A percentile compares a stretch with the other conserved stretches of the same genome.
These are phyloP conservation scores for Penicillium sp. DNA, from an alignment of 2,329 filamentous ascomycete species.

Conservation along the genomic window DNA sequence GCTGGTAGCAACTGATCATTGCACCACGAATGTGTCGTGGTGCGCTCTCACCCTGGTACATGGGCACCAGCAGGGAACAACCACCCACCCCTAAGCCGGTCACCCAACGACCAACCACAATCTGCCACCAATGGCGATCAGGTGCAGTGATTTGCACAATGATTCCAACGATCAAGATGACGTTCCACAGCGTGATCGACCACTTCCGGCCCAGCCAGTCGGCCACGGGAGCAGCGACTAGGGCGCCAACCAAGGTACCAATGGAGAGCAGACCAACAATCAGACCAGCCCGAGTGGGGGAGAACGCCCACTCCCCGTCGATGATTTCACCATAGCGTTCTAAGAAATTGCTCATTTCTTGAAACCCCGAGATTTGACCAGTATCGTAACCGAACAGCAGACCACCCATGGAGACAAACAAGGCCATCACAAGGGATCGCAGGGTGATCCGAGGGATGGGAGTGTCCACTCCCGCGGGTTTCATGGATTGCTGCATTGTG, in stretches of 20 bases:
- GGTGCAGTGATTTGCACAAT: constrained; percentile 42
- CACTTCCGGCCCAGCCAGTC: constrained; percentile 41
- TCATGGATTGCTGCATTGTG: constrained; percentile 22
- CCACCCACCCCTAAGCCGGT: constrained; percentile 44
- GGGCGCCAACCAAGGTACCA: constrained; percentile 41
- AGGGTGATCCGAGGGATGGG: constrained; percentile 34
- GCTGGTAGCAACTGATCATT: constrained; percentile 45
- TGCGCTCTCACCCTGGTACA: constrained; percentile 45
- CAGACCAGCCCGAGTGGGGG: constrained; percentile 38
- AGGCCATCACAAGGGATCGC: constrained; percentile 38
- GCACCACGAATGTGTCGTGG: constrained; percentile 45
- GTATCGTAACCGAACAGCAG: constrained; percentile 44
- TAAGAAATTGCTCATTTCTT: constrained; percentile 41
- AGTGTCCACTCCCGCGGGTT: constrained; percentile 24
- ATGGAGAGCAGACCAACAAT: constrained; percentile 42
- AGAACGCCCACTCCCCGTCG: constrained; percentile 34
- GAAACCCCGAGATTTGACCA: constrained; percentile 44
- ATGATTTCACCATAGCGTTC: constrained; percentile 35
- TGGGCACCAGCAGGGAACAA: constrained; percentile 42
- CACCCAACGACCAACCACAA: constrained; percentile 41
- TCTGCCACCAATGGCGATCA: constrained; percentile 37
- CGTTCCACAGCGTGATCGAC: constrained; percentile 40
- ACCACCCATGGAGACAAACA: constrained; percentile 45
- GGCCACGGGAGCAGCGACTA: constrained; percentile 38
- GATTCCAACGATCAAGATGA: constrained; percentile 39